Evolutionary conservation across 768 basidiomycete species (phyloP).

Genomic region (Psilocybe tampanensis): DNA sequence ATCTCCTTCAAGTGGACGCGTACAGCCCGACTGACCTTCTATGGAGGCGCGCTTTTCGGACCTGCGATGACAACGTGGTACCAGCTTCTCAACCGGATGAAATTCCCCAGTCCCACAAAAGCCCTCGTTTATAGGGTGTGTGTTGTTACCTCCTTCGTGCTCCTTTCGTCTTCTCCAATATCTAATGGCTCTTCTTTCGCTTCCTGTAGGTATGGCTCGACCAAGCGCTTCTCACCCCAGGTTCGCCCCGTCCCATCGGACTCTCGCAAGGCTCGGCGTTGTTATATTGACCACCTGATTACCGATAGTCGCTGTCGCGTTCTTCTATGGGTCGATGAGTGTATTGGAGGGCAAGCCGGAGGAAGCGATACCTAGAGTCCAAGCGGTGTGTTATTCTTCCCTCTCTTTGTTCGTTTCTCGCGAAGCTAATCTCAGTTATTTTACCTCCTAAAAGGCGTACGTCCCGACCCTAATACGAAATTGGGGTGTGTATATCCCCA

Average conservation of each 20-base stretch:
- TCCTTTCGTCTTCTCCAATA: background rate
- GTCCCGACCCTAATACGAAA: constrained; percentile 74
- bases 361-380: constrained; percentile 48
- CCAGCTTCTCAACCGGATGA: constrained; percentile 66
- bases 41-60: constrained; percentile 81
- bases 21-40: constrained; percentile 68
- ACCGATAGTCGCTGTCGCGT: constrained; percentile 43
- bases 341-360: constrained; percentile 73
- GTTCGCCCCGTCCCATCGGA: constrained; percentile 31
- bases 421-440: background rate
- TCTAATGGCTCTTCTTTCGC: background rate
- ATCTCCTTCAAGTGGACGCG: constrained; percentile 21
- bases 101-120: constrained; percentile 61
- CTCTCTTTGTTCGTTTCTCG: background rate
- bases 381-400: constrained; percentile 36
- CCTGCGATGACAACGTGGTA: constrained; percentile 87
- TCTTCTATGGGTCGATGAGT: constrained; percentile 75
- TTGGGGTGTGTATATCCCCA: constrained; percentile 59
- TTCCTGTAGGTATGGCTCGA: constrained; percentile 74
- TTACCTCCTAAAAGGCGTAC: constrained; percentile 52
- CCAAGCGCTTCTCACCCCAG: constrained; percentile 77
- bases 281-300: background rate
- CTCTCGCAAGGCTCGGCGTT: background rate
- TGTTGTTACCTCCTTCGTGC: background rate
- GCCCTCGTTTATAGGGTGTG: constrained; percentile 66